Conservation (phyloP, 2,329 filamentous ascomycete genomes). For the Colletotrichum neosansevieriae region DNA sequence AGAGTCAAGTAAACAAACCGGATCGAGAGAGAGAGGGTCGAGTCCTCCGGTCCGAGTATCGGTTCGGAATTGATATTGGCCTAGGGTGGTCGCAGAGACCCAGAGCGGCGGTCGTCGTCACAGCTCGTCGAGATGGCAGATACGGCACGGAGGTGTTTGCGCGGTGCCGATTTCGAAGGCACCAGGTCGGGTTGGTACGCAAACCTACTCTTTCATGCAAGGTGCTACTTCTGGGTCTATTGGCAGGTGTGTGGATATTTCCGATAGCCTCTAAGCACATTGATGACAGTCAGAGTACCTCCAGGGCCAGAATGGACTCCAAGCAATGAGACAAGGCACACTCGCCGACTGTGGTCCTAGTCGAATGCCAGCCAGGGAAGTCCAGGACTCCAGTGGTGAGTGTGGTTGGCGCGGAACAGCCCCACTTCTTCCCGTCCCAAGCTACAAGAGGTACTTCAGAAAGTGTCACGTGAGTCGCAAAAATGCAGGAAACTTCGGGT, state of each 20-base stretch:
- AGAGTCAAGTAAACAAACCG: background rate
- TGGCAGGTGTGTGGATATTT: background rate
- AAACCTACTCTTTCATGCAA: slow-evolving; percentile 33
- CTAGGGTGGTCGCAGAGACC: background rate
- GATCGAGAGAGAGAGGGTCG: background rate
- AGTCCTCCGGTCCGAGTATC: background rate
- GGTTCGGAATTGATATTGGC: background rate
- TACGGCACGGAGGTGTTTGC: slow-evolving; percentile 30
- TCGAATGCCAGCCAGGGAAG: background rate
- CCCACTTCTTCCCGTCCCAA: background rate
- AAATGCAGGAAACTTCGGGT: background rate
- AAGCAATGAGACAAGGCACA: slow-evolving; percentile 14
- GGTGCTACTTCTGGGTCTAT: slow-evolving; percentile 11
- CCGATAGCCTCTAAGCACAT: background rate
- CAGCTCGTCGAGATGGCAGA: background rate
- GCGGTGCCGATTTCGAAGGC: slow-evolving; percentile 1
- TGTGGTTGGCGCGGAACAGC: slow-evolving; percentile 24
- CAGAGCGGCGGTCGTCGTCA: slow-evolving; percentile 13
- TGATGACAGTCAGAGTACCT: slow-evolving; percentile 15
- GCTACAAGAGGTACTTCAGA: background rate
- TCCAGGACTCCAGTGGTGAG: no score
- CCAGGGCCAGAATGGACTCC: slow-evolving; percentile 26
- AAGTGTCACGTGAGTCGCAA: slow-evolving; percentile 10
- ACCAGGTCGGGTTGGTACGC: background rate
- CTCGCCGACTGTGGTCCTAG: background rate